Base-by-base conservation (phyloP, 208 protist genomes). In the Blechomonas ayalai region DNA sequence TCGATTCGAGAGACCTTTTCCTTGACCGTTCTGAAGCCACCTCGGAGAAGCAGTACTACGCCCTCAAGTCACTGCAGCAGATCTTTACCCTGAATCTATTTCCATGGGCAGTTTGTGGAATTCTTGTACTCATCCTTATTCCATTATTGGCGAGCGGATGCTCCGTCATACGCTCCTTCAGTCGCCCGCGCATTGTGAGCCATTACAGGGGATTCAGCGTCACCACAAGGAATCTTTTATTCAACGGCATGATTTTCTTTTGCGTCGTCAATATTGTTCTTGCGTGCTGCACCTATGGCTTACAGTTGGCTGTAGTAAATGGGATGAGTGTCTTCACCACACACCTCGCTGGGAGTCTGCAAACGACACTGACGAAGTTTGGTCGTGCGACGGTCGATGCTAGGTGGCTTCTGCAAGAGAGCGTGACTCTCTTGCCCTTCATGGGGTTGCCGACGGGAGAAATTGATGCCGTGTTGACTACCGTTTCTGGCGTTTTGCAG, bases 261-360 rank as follows among this genome's bases (percentile, higher is more conserved):
- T 44, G 36, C 37, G 5, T 46, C 3, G 53, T 20, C 18, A 44
- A 52, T 25, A 42, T 60, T 25, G 53, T 59, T 10, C 34, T 73
- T 2, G 41, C 67, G n/a, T 67, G 62, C 25, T 48, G 59, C 19
- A 38, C 50, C 2, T 67, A 51, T 19, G 53, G 57, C 1, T 16
- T 73, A n/a, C 53, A 66, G 34, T 42, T 73, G 23, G 55, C 59
- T 39, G 52, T 59, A 36, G 53, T 44, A 15, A 36, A 73, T 26
- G 58, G 48, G 26, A 29, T 67, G 10, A 59, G 62, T 43, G 4
- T 59, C 26, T 59, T 67, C 22, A 50, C 49, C 3, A 27, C 42
- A 20, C 34, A 54, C 2, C 35, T 67, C 28, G 49, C 33, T 24
- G 19, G 32, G 5, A 38, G 32, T 13, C 18, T 67, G 20, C 43